phyloP scores from a whole-genome alignment of 768 basidiomycete species.

The Peribolospora kevripleyi region DNA sequence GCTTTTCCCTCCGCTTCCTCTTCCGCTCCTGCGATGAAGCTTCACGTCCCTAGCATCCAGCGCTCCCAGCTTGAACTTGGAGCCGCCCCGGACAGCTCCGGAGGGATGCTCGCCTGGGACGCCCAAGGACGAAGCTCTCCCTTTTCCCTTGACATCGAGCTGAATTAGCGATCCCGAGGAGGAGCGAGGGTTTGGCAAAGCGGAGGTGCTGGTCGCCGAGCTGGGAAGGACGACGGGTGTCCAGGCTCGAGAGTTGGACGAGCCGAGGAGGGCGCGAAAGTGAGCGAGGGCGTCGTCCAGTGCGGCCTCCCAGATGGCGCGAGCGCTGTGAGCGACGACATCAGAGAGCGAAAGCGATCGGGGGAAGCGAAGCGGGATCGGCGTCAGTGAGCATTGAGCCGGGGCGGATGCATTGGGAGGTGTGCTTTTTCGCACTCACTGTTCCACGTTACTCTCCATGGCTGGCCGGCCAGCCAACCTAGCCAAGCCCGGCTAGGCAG shows the following conservation, averaged over 20 bases:
- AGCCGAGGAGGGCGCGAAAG: conserved; percentile 53
- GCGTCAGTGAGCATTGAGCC: too few relatives aligned
- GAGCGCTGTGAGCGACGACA: too few relatives aligned
- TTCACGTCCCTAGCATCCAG: conserved; percentile 50
- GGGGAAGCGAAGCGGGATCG: too few relatives aligned
- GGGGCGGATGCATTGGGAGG: too few relatives aligned
- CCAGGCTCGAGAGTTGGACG: conserved; percentile 49
- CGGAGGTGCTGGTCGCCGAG: conserved; percentile 13
- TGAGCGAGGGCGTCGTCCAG: conserved; percentile 47
- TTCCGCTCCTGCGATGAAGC: conserved; percentile 6
- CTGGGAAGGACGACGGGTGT: conserved; percentile 32
- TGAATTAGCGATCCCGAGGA: not conserved
- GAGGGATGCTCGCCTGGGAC: conserved; percentile 21
- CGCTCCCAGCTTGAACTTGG: conserved; percentile 45
- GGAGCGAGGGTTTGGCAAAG: too few relatives aligned
- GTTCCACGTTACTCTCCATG: too few relatives aligned
- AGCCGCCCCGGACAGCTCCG: conserved; percentile 21
- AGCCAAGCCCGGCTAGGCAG: too few relatives aligned
- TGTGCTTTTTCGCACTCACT: too few relatives aligned
- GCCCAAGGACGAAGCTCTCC: conserved; percentile 17
- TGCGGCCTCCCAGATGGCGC: conserved; percentile 18
- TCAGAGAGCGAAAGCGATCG: too few relatives aligned
- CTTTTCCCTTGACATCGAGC: conserved; percentile 28
- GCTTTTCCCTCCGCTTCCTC: not conserved
- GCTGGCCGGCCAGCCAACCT: too few relatives aligned